phyloP scores from a whole-genome alignment of 176 grass and related monocot genomes.

The Hyparrhenia diplandra region DNA sequence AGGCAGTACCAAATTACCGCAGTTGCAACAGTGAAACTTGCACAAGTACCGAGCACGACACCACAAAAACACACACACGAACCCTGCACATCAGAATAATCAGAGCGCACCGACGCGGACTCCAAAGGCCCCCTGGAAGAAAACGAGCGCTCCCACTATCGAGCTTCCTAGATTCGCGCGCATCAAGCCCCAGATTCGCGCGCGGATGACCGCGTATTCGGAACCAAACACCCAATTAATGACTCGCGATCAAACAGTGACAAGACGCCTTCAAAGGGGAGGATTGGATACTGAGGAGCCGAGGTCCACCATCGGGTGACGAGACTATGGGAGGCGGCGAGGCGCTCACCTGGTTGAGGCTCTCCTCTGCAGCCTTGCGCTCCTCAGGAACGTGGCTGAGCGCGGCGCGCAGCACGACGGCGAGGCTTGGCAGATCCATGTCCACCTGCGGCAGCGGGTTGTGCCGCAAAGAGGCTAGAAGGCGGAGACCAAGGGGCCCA shows the following conservation, averaged over 20 bases:
- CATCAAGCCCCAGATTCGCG: background rate
- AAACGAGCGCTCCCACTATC: background rate
- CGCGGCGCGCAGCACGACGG: constrained; percentile 71
- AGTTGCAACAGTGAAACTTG: constrained; percentile 13
- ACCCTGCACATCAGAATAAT: constrained; percentile 19
- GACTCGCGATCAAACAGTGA: constrained; percentile 33
- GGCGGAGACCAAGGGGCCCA: background rate
- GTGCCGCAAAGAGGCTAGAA: background rate
- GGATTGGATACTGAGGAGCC: background rate
- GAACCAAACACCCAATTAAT: background rate
- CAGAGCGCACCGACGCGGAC: constrained; percentile 8
- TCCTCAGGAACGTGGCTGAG: constrained; percentile 85
- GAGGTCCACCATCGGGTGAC: background rate
- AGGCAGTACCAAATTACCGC: constrained; percentile 20
- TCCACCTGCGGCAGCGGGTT: background rate
- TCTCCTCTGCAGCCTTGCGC: constrained; percentile 85
- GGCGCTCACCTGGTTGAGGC: constrained; percentile 72
- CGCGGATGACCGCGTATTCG: background rate
- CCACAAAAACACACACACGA: background rate
- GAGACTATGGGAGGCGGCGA: background rate
- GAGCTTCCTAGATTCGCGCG: background rate
- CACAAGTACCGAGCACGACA: constrained; percentile 30
- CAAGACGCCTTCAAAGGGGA: background rate
- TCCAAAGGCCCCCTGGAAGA: background rate
- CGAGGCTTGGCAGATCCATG: constrained; percentile 88